Evolutionary conservation across 306 rosid species (phyloP), one percentile per base, ranked within the genome.

Genomic region (Castanea mollissima): DNA sequence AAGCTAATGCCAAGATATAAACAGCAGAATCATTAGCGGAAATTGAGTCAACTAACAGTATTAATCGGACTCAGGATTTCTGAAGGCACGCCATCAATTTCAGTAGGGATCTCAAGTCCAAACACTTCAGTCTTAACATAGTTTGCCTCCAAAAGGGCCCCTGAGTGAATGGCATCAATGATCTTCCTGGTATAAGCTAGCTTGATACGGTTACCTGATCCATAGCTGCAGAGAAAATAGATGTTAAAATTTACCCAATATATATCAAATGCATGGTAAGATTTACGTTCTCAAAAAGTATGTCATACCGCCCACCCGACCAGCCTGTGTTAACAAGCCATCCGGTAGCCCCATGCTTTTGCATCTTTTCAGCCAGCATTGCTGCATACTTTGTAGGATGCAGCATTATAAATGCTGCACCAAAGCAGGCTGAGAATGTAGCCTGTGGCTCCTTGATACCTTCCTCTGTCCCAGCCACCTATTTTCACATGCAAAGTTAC

Each of bases 271-370:
- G 44, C 44, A 16, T 6, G 32, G 18, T 12, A 59, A 11, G 16
- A 23, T 10, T 21, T 58, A 3, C n/a, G 1, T 19, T 67, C n/a
- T 8, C 16, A 1, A 67, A 19, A 19, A 8, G 23, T 34, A 19
- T 68, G 35, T 68, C 74, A 46, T 87, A 92, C 94, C 97, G 92
- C 74, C 98, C 98, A 60, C 85, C 94, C 0, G 96, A 94, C 98
- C 98, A 92, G 71, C 96, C 97, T 2, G 98, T 94, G 89, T 94
- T 94, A n/a, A 94, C 98, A 15, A 94, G 96, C 98, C 98, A 94
- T 1, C 94, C 97, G 0, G 93, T 89, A 9, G 98, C 97, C 5
- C 98, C 98, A 32, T 94, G 96, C 54, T 81, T 74, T 78, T 90
- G 83, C 98, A 94, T 94, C 91, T 94, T 94, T 69, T 94, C 96